Conservation (phyloP, 345 rosid genomes). For the Linum tenue region DNA sequence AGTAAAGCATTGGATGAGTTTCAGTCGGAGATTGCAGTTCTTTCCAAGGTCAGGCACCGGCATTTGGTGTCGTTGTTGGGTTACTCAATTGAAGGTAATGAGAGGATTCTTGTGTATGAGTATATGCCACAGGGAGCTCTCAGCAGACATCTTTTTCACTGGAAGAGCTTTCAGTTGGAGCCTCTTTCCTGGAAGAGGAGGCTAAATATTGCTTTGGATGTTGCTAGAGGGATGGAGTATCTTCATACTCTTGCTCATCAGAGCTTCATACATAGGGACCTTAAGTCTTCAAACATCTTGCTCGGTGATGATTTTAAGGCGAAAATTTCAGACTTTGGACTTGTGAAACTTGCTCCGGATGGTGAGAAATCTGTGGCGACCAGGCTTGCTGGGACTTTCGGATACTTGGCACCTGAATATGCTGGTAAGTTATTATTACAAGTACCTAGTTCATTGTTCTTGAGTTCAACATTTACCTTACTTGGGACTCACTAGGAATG, state of each 20-base stretch:
- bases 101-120: slow-evolving; percentile 68
- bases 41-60: slow-evolving; percentile 65
- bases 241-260: slow-evolving; percentile 63
- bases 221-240: slow-evolving; percentile 75
- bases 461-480: not conserved
- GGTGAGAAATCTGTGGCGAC: slow-evolving; percentile 57
- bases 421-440: slow-evolving; percentile 40
- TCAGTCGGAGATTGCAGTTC: slow-evolving; percentile 67
- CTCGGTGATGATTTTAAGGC: slow-evolving; percentile 67
- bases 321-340: slow-evolving; percentile 71
- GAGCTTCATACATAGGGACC: slow-evolving; percentile 74
- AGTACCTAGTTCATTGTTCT: too few species aligned
- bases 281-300: slow-evolving; percentile 65
- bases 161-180: slow-evolving; percentile 57
- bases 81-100: slow-evolving; percentile 53
- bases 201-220: slow-evolving; percentile 61
- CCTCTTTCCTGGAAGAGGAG: slow-evolving; percentile 68
- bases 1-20: slow-evolving; percentile 58
- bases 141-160: slow-evolving; percentile 64
- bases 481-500: not conserved
- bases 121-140: slow-evolving; percentile 75
- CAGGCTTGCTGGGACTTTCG: slow-evolving; percentile 73
- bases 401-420: slow-evolving; percentile 82
- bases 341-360: slow-evolving; percentile 74
- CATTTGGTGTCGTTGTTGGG: slow-evolving; percentile 69